Conservation (phyloP, 768 basidiomycete genomes). For the Inosperma sp. region DNA sequence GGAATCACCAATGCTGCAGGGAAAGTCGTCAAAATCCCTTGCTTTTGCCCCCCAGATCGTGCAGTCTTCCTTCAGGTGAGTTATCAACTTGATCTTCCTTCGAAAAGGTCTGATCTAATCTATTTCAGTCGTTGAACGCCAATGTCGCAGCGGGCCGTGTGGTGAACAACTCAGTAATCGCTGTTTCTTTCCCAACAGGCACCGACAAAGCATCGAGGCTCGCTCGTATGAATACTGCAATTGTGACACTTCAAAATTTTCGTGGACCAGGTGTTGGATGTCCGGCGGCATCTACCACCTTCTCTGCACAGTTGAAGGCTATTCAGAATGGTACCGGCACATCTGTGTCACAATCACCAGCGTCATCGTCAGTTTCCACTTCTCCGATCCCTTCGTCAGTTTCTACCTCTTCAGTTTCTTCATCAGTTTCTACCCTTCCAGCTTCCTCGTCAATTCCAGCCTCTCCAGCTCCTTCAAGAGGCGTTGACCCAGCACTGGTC, state of each 20-base stretch:
- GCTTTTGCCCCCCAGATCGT: constrained; percentile 59
- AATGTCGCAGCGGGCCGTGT: constrained; percentile 60
- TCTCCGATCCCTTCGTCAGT: constrained; percentile 20
- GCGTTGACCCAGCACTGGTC: constrained; percentile 39
- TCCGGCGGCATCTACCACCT: constrained; percentile 61
- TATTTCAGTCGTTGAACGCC: constrained; percentile 37
- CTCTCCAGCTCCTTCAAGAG: constrained; percentile 19
- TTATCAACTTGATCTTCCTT: background rate
- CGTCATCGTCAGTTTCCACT: constrained; percentile 15
- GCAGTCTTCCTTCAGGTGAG: constrained; percentile 47
- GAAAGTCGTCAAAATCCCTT: constrained; percentile 58
- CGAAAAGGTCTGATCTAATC: background rate
- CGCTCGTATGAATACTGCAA: constrained; percentile 53
- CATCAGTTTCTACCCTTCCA: constrained; percentile 19
- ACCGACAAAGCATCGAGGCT: constrained; percentile 47
- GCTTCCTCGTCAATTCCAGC: constrained; percentile 7
- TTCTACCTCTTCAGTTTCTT: constrained; percentile 11
- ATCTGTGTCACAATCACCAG: constrained; percentile 17
- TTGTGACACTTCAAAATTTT: constrained; percentile 72
- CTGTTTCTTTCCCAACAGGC: constrained; percentile 60
- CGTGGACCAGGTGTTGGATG: constrained; percentile 64
- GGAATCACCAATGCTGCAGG: constrained; percentile 52
- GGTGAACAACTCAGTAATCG: constrained; percentile 59
- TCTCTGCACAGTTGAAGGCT: constrained; percentile 39
- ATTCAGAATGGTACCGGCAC: constrained; percentile 30